Conservation (phyloP, 2,329 filamentous ascomycete genomes). For the Grosmannia serpens region DNA sequence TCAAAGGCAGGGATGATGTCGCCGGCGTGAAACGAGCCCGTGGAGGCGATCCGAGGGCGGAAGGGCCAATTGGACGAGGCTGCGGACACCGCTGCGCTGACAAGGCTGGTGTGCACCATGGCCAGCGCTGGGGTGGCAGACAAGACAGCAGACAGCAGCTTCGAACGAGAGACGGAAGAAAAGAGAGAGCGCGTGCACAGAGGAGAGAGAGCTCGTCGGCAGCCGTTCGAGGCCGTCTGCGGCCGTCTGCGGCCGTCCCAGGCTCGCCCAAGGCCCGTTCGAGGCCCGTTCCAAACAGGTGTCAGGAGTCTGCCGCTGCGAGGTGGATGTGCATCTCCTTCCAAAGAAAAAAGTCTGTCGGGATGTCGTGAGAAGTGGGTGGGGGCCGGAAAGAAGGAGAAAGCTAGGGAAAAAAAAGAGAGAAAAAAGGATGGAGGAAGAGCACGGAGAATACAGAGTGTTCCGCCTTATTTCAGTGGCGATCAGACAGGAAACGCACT, state of each 20-base stretch:
- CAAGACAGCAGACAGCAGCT: background rate
- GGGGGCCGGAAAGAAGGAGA: background rate
- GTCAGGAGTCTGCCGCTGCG: background rate
- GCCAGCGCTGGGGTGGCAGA: background rate
- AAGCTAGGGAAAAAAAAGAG: background rate
- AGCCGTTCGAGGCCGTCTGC: background rate
- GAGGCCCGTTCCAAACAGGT: background rate
- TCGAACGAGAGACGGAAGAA: background rate
- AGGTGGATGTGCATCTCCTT: background rate
- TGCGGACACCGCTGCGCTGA: slow-evolving; percentile 6
- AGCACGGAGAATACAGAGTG: background rate
- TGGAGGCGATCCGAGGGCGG: slow-evolving; percentile 18
- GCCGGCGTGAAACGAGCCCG: slow-evolving; percentile 41
- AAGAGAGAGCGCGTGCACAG: background rate
- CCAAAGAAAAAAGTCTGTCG: background rate
- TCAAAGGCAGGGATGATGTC: slow-evolving; percentile 31
- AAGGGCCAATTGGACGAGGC: background rate
- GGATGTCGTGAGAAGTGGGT: background rate
- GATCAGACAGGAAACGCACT: background rate
- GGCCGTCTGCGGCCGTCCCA: background rate
- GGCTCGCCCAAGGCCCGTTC: background rate
- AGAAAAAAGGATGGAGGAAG: background rate
- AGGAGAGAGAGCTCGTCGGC: background rate
- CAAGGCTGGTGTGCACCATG: slow-evolving; percentile 13
- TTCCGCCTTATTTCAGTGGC: background rate